Percentiles rank a stretch among this genome's conserved stretches.
phyloP scores from a whole-genome alignment of 1,284 basidiomycete genomes.

The Macrocystidia cucumis region DNA sequence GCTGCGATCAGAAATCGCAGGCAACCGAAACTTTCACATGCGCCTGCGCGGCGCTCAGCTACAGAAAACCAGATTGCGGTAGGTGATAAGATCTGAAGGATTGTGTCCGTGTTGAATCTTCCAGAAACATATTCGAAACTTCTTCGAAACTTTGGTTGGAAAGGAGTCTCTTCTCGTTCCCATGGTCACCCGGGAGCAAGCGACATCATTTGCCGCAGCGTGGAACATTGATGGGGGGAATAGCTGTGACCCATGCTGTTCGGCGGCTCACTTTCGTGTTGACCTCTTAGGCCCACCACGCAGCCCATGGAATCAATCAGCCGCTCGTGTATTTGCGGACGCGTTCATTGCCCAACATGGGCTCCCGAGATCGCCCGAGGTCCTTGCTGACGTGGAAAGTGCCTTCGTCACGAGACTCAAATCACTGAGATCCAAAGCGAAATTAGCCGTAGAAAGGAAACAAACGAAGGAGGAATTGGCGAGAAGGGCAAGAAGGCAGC shows the following conservation, averaged over 20 bases:
- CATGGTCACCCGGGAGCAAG: constrained; percentile 4
- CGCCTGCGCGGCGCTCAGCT: too few relatives aligned
- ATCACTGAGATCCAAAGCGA: constrained; percentile 1
- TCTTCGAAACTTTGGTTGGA: neutral
- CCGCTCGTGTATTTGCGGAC: constrained; percentile 5
- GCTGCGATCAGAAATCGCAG: too few relatives aligned
- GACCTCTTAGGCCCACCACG: constrained; percentile 4
- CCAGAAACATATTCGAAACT: neutral
- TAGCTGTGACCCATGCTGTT: constrained; percentile 2
- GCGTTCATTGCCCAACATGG: constrained; percentile 1
- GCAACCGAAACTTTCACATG: too few relatives aligned
- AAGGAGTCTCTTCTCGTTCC: constrained; percentile 1
- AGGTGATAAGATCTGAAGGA: too few relatives aligned
- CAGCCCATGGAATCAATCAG: constrained; percentile 8
- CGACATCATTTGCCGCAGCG: constrained; percentile 1
- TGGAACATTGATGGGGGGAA: constrained; percentile 1
- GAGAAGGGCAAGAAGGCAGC: neutral
- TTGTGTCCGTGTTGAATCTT: too few relatives aligned
- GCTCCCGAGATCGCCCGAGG: neutral
- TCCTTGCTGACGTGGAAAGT: neutral
- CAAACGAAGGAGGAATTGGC: neutral
- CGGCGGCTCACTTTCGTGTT: constrained; percentile 1
- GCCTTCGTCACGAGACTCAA: constrained; percentile 7
- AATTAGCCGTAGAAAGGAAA: neutral
- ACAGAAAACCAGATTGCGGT: too few relatives aligned